These are phyloP conservation scores for Zygoascus flipseniorum DNA, from an alignment of 805 yeast genomes.

Conservation along the genomic window DNA sequence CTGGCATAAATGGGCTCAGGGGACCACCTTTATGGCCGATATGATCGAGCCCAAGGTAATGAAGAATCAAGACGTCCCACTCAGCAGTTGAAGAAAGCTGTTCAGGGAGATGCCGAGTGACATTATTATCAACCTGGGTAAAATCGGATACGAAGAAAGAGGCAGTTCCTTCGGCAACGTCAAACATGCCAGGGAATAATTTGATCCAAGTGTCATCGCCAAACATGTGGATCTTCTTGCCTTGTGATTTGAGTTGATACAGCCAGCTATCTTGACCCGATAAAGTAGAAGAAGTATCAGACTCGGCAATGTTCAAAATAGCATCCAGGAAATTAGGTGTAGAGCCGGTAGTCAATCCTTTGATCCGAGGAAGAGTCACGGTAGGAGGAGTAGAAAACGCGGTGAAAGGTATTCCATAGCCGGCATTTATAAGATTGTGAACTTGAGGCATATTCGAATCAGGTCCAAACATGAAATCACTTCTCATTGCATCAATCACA, in stretches of 20 bases:
- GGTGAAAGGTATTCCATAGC: conserved; percentile 78
- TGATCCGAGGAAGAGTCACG: conserved; percentile 87
- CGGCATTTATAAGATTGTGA: conserved; percentile 54
- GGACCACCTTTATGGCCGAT: conserved; percentile 98
- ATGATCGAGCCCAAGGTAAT: conserved; percentile 91
- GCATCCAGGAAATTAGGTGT: conserved; percentile 94
- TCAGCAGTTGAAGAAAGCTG: conserved; percentile 37
- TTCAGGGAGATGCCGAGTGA: conserved; percentile 70
- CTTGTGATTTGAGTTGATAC: conserved; percentile 44
- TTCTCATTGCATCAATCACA: conserved; percentile 88
- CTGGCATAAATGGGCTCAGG: conserved; percentile 64
- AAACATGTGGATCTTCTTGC: conserved; percentile 60
- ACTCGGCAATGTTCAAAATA: conserved; percentile 86
- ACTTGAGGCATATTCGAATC: conserved; percentile 59
- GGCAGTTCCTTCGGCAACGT: conserved; percentile 71
- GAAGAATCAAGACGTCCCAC: conserved; percentile 87
- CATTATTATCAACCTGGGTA: conserved; percentile 88
- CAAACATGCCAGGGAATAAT: conserved; percentile 66
- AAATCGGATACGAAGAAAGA: conserved; percentile 94
- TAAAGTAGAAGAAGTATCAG: conserved; percentile 62
- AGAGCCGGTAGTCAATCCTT: conserved; percentile 91
- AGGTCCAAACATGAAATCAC: conserved; percentile 69
- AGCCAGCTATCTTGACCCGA: conserved; percentile 83
- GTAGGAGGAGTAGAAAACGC: conserved; percentile 94
- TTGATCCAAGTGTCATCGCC: conserved; percentile 99